These are phyloP conservation scores for Apiotrichum gracile DNA, from an alignment of 1,284 basidiomycete species.

Conservation along the genomic window DNA sequence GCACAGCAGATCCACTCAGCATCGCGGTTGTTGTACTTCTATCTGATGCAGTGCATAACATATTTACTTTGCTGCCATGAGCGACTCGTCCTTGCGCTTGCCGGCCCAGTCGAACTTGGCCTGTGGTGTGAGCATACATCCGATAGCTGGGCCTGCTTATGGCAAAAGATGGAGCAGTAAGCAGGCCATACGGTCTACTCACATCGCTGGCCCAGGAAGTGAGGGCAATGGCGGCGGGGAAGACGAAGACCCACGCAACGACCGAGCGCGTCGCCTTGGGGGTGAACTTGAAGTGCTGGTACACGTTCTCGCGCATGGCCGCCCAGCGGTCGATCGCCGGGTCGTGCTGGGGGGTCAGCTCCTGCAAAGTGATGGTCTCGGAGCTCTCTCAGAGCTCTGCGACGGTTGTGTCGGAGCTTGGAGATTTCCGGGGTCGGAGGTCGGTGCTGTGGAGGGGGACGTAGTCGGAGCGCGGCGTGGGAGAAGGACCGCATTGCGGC, in stretches of 20 bases:
- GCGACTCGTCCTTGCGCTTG: constrained; percentile 32
- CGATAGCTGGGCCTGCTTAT: too few species aligned
- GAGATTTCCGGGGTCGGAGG: too few species aligned
- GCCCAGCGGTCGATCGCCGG: constrained; percentile 75
- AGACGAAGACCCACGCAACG: constrained; percentile 30
- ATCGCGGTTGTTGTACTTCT: constrained; percentile 20
- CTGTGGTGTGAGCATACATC: constrained; percentile 11
- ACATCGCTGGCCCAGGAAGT: constrained; percentile 33
- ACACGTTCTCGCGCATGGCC: constrained; percentile 70
- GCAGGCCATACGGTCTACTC: too few species aligned
- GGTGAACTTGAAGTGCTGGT: constrained; percentile 73
- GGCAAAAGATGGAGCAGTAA: too few species aligned
- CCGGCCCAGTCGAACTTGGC: constrained; percentile 42
- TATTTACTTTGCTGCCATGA: constrained; percentile 11
- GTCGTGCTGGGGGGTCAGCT: constrained; percentile 54
- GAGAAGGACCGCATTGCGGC: too few species aligned
- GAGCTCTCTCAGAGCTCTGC: too few species aligned
- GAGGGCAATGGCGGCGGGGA: constrained; percentile 36
- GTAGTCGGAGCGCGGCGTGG: too few species aligned
- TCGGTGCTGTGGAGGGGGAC: too few species aligned
- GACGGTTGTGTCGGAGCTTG: too few species aligned
- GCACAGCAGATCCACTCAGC: too few species aligned
- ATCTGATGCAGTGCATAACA: constrained; percentile 11
- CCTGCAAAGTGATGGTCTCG: too few species aligned
- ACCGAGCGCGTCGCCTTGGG: constrained; percentile 50